Base-by-base conservation (phyloP, 345 rosid genomes). In the Geranium brycei region DNA sequence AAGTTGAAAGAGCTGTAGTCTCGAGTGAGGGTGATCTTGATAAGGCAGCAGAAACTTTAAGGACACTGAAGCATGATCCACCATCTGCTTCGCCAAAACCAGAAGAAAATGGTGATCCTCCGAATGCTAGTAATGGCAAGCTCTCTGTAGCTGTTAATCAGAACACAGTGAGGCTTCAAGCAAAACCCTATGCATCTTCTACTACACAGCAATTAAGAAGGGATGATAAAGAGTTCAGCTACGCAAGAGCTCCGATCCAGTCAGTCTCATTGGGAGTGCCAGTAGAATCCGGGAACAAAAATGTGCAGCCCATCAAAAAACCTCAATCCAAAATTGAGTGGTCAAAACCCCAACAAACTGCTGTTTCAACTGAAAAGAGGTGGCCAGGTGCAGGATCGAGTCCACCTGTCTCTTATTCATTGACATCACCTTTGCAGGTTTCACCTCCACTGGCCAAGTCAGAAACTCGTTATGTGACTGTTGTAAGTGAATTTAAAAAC, bases 1-100 rank as follows among this genome's bases (percentile, higher is more conserved):
- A 88, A 68, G 87, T 88, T 66, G 95, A 88, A 81, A 86, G 95
- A 73, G 89, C 81, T 35, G 73, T 88, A 32, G 86, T 88, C 64
- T 77, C 76, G 17, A 78, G 85, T 62, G 89, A 88, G 66, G 95
- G 97, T 72, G 84, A 88, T 73, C 81, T 91, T 57, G 85, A 83
- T 35, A 82, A 78, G 67, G 95, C 91, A n/a, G 82, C 71, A 41
- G 88, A 82, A 67, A 69, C 75, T 56, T 53, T 88, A 73, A 77
- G 73, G 65, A 71, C 71, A 60, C 61, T 66, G 60, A 86, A 82
- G 75, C 79, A 73, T 55, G 95, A 88, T 6, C 73, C 75, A 56
- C 69, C 79, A 17, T 53, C 79, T 63, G 58, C 70, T 66, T 77
- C 81, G 13, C 77, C 73, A 69, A 91, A 81, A 75, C 82, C 77